phyloP scores from a whole-genome alignment of 345 rosid genomes.

The Heritiera littoralis region DNA sequence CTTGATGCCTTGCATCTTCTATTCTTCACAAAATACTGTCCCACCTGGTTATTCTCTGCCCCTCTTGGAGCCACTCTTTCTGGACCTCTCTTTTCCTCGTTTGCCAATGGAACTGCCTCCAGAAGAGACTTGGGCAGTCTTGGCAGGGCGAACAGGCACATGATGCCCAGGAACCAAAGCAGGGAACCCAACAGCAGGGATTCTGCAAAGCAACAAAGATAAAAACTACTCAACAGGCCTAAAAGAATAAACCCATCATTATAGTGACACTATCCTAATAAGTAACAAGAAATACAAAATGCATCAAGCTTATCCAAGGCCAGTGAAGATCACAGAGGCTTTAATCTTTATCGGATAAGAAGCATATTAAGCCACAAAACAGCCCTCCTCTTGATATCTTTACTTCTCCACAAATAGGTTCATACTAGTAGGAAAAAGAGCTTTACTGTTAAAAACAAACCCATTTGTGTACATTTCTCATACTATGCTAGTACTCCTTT shows the following conservation, averaged over 20 bases:
- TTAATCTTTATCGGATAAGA: neutral
- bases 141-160: conserved; percentile 63
- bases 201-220: conserved; percentile 49
- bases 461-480: neutral
- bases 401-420: neutral
- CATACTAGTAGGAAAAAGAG: neutral
- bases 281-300: neutral
- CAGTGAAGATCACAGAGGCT: neutral
- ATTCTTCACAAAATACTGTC: conserved; percentile 28
- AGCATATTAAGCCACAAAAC: neutral
- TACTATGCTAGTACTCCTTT: neutral
- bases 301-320: neutral
- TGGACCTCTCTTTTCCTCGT: conserved; percentile 43
- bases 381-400: neutral
- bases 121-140: conserved; percentile 33
- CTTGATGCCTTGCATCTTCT: conserved; percentile 76
- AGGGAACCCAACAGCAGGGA: conserved; percentile 99
- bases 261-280: neutral
- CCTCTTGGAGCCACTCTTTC: conserved; percentile 53
- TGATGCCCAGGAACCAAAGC: conserved; percentile 93
- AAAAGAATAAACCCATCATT: neutral
- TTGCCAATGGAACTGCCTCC: conserved; percentile 37
- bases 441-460: neutral
- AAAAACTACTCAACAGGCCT: neutral
- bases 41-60: conserved; percentile 43